phyloP scores from a whole-genome alignment of 805 yeast genomes.

The Kuraishia ogatae region DNA sequence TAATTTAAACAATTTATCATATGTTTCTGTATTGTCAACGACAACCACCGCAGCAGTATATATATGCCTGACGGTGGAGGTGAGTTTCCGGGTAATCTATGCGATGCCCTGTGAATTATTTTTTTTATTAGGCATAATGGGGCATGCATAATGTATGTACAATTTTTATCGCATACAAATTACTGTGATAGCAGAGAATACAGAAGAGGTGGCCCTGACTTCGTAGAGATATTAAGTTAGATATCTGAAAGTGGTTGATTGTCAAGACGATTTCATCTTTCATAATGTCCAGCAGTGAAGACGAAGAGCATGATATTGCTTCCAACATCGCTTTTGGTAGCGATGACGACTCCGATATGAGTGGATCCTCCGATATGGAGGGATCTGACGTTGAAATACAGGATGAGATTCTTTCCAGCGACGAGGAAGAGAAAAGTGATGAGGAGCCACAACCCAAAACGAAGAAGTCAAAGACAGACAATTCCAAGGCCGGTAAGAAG shows the following conservation, averaged over 20 bases:
- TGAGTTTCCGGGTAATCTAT: conserved; percentile 1
- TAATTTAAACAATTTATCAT: too few species aligned
- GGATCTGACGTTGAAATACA: conserved; percentile 30
- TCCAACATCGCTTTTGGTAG: conserved; percentile 41
- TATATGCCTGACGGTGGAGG: conserved; percentile 6
- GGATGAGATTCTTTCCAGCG: conserved; percentile 44
- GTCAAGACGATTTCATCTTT: too few species aligned
- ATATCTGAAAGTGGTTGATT: too few species aligned
- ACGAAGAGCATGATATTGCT: conserved; percentile 55
- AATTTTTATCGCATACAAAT: not conserved
- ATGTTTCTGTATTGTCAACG: too few species aligned
- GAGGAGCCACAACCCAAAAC: conserved; percentile 20
- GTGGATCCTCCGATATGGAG: conserved; percentile 10
- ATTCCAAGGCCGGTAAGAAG: conserved; percentile 9
- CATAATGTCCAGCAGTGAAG: conserved; percentile 19
- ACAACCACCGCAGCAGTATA: too few species aligned
- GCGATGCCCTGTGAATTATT: conserved; percentile 7
- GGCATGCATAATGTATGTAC: not conserved
- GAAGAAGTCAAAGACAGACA: conserved; percentile 15
- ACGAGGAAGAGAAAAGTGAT: conserved; percentile 45
- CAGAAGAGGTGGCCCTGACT: not conserved
- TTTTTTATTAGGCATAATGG: conserved; percentile 1
- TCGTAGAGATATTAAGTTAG: too few species aligned
- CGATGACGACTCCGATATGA: conserved; percentile 9
- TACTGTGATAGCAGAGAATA: not conserved